Conservation (phyloP, 108 stramenopile genomes). For the Chaetoceros muelleri region DNA sequence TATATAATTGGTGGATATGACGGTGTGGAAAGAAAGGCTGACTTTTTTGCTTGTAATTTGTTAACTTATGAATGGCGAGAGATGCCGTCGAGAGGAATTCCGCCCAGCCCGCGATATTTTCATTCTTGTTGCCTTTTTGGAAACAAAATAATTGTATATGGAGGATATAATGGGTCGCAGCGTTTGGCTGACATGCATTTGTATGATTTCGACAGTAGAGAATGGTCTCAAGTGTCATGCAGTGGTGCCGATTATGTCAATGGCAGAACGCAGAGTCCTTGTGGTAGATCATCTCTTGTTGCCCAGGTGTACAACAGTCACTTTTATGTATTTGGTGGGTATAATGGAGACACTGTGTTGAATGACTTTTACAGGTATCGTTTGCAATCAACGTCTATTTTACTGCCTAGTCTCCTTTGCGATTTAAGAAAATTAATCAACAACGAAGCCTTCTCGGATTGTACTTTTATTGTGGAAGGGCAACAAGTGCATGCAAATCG, state of each 20-base stretch:
- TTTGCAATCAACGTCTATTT: constrained; percentile 67
- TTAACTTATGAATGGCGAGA: constrained; percentile 81
- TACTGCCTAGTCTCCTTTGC: constrained; percentile 59
- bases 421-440: constrained; percentile 74
- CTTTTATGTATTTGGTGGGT: constrained; percentile 83
- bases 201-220: constrained; percentile 64
- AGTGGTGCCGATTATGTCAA: constrained; percentile 38
- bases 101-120: constrained; percentile 86
- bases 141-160: constrained; percentile 82
- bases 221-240: constrained; percentile 64
- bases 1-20: constrained; percentile 94
- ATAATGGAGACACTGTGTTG: constrained; percentile 76
- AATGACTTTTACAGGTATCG: constrained; percentile 94
- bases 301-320: constrained; percentile 83
- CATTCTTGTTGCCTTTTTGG: constrained; percentile 84
- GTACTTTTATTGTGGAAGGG: constrained; percentile 89
- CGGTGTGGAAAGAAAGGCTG: constrained; percentile 85
- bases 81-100: constrained; percentile 69
- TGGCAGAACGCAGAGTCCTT: no score
- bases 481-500: constrained; percentile 77
- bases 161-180: constrained; percentile 83
- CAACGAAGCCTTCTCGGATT: constrained; percentile 71
- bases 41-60: constrained; percentile 85
- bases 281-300: constrained; percentile 83
- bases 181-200: constrained; percentile 84